phyloP scores from a whole-genome alignment of 805 yeast species.

The Huiozyma sinensis region DNA sequence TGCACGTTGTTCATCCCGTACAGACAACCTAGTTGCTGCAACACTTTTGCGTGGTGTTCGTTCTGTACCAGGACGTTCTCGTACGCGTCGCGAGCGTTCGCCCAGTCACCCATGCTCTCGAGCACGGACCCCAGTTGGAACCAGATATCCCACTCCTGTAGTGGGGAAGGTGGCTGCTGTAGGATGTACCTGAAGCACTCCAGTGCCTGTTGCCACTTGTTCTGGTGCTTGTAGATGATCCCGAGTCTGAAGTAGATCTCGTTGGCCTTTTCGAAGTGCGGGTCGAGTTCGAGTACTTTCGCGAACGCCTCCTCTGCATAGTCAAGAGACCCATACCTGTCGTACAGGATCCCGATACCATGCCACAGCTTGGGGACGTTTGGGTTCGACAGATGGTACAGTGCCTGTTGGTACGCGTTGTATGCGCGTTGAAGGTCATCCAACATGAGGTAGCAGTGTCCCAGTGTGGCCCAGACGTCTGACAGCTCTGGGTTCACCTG shows the following conservation, averaged over 20 bases:
- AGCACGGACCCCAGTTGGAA: constrained; percentile 94
- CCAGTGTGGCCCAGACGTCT: constrained; percentile 93
- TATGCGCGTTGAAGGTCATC: constrained; percentile 94
- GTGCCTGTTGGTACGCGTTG: constrained; percentile 92
- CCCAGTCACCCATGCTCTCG: constrained; percentile 87
- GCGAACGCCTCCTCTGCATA: constrained; percentile 98
- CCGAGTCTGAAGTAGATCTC: constrained; percentile 95
- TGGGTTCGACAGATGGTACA: constrained; percentile 82
- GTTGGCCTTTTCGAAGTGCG: constrained; percentile 89
- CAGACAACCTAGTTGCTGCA: constrained; percentile 92
- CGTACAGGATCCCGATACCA: constrained; percentile 94
- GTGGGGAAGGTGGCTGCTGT: constrained; percentile 85
- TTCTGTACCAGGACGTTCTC: constrained; percentile 82
- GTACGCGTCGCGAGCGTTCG: constrained; percentile 88
- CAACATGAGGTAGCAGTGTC: constrained; percentile 93
- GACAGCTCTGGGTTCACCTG: constrained; percentile 78
- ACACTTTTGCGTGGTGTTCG: constrained; percentile 90
- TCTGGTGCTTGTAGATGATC: constrained; percentile 91
- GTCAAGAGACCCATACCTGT: constrained; percentile 89
- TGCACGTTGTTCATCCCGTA: constrained; percentile 53
- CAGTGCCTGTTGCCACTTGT: constrained; percentile 72
- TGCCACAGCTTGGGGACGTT: constrained; percentile 97
- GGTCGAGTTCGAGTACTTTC: constrained; percentile 89
- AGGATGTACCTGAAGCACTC: constrained; percentile 93
- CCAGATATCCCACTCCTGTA: constrained; percentile 97